phyloP scores from a whole-genome alignment of 2,329 filamentous ascomycete species.

The Colletotrichum lini region DNA sequence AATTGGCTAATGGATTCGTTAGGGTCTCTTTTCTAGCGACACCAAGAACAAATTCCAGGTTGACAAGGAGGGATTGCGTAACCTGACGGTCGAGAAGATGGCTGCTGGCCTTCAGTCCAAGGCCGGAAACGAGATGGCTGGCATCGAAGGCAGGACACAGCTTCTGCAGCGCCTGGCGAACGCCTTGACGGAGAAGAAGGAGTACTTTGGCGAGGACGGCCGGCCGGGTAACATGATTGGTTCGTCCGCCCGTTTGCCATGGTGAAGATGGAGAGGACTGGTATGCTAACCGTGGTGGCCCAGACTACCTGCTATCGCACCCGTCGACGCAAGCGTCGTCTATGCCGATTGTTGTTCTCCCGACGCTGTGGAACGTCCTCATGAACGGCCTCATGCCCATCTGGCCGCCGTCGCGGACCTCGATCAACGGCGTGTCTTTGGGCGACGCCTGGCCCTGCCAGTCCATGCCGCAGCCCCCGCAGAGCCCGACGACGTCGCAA shows the following conservation, averaged over 20 bases:
- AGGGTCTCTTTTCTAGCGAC: constrained; percentile 89
- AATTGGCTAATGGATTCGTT: background rate
- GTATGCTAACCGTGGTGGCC: constrained; percentile 43
- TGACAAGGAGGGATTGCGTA: constrained; percentile 84
- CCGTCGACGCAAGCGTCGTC: constrained; percentile 91
- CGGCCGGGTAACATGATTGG: constrained; percentile 95
- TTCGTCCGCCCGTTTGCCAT: constrained; percentile 57
- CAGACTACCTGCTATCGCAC: constrained; percentile 95
- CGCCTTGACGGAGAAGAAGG: constrained; percentile 81
- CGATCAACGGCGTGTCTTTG: constrained; percentile 87
- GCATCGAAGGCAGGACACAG: constrained; percentile 86
- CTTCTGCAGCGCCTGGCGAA: constrained; percentile 82
- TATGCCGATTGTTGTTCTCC: constrained; percentile 87
- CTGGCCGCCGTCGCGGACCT: constrained; percentile 90
- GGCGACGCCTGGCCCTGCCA: constrained; percentile 96
- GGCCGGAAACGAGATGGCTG: constrained; percentile 84
- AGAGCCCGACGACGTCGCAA: constrained; percentile 63
- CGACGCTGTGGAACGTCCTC: constrained; percentile 90
- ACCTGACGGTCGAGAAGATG: constrained; percentile 80
- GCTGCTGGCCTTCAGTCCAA: constrained; percentile 88
- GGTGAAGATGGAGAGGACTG: background rate
- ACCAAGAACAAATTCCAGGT: constrained; percentile 88
- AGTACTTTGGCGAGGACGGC: constrained; percentile 87
- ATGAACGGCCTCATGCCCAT: constrained; percentile 90
- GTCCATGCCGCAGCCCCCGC: constrained; percentile 75